Evolutionary conservation across 768 basidiomycete genomes (phyloP), one percentile per base, ranked within the genome.

Genomic region (Pulveroboletus ravenelii): DNA sequence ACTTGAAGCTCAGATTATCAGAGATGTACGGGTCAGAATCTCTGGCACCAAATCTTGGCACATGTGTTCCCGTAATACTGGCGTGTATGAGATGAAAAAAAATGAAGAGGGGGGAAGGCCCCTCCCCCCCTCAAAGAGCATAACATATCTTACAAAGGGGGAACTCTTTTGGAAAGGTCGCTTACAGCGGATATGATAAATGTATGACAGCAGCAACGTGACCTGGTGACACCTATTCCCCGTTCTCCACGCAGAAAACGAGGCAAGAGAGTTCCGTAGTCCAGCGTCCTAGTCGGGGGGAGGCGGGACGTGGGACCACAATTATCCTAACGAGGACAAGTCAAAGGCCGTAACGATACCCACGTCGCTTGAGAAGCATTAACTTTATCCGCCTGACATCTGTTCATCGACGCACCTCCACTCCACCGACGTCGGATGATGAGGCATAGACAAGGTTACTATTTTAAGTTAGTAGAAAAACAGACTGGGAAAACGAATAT

Each of bases 181-280:
- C 54, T 38, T 44, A 10, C 48, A 41, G 41, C n/a, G 54, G 54
- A 29, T 23, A 41, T 43, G 23, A 34, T 34, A 43, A 54, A 42
- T 10, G 15, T 23, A n/a, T 34, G 40, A 31, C 38, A 17, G 48
- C 32, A 25, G 39, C 53, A 55, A 34, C 43, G 44, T 51, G 54
- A 37, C 38, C n/a, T 9, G 36, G 20, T 40, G 14, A 25, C 18
- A 35, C 20, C 4, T 46, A 27, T 35, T 14, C 4, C 30, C 46
- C 50, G 56, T 29, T 38, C 5, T 17, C 39, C 17, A 35, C 50
- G 55, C 41, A 39, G n/a, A 41, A 41, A 40, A 45, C 48, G 55
- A 56, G 54, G 48, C 47, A 32, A 27, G 25, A 13, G 25, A 13
- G 37, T 51, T 54, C 42, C 44, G 40, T 45, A 30, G 35, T 32